These are phyloP conservation scores for Polytrichum formosum DNA, from an alignment of 225 moss, liverwort and hornwort species.

Conservation along the genomic window DNA sequence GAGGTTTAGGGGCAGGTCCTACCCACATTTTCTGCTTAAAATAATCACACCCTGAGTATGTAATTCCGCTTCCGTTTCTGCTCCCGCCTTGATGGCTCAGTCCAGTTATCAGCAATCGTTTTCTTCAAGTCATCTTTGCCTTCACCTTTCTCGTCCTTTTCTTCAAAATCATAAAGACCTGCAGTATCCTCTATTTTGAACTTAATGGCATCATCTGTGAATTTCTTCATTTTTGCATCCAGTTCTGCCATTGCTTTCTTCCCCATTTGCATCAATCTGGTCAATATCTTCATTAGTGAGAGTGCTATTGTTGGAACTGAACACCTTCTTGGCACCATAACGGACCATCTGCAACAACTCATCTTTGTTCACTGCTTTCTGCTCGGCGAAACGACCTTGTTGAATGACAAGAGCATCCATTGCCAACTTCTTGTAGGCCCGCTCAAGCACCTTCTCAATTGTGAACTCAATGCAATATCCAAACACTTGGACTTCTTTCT, in stretches of 20 bases:
- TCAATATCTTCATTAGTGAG: slow-evolving; percentile 99
- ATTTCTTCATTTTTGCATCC: slow-evolving; percentile 99
- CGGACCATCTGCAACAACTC: slow-evolving; percentile 97
- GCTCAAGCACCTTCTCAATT: slow-evolving; percentile 96
- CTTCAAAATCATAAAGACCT: slow-evolving; percentile 92
- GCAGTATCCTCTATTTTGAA: slow-evolving; percentile 99
- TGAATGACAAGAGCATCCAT: slow-evolving; percentile 98
- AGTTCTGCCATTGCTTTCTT: slow-evolving; percentile 92
- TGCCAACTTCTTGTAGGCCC: slow-evolving; percentile 96
- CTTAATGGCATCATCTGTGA: slow-evolving; percentile 97
- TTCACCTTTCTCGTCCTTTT: slow-evolving; percentile 91
- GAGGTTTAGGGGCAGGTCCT: too few species aligned
- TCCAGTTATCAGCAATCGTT: slow-evolving; percentile 94
- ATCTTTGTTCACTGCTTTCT: slow-evolving; percentile 99
- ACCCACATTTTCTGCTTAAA: too few species aligned
- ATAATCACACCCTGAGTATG: too few species aligned
- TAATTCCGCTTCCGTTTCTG: too few species aligned
- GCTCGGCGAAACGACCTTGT: slow-evolving; percentile 96
- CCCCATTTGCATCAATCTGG: slow-evolving; percentile 97
- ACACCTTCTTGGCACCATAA: slow-evolving; percentile 96
- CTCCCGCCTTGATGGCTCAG: slow-evolving; percentile 78
- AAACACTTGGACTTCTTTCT: slow-evolving; percentile 98
- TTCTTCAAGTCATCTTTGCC: slow-evolving; percentile 78
- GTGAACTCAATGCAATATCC: slow-evolving; percentile 98
- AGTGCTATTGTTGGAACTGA: slow-evolving; percentile 96